Conservation (phyloP, 2,329 filamentous ascomycete species). For the Fusarium sp. region DNA sequence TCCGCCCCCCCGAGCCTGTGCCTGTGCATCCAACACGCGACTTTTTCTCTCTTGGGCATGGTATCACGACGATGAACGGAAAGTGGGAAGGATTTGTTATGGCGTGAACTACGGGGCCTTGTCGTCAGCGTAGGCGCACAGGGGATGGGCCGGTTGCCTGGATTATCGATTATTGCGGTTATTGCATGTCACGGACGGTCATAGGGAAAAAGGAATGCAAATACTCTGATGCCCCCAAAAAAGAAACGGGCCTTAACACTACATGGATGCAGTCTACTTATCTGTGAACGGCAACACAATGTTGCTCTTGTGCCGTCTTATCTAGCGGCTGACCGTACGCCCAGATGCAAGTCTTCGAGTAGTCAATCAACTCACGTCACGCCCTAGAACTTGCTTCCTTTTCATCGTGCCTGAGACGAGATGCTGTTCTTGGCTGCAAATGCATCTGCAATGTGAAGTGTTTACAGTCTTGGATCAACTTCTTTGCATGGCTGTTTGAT, state of each 20-base stretch:
- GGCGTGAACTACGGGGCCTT: slow-evolving; percentile 41
- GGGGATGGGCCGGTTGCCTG: slow-evolving; percentile 52
- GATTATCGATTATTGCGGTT: slow-evolving; percentile 56
- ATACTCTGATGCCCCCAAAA: slow-evolving; percentile 53
- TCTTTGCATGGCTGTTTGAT: background rate
- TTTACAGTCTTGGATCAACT: background rate
- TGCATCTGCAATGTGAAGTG: background rate
- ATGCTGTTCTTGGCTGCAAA: background rate
- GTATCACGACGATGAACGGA: slow-evolving; percentile 46
- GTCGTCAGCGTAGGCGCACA: slow-evolving; percentile 31
- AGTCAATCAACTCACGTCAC: slow-evolving; percentile 17
- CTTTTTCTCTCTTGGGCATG: slow-evolving; percentile 47
- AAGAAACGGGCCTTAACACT: slow-evolving; percentile 44
- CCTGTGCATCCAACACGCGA: slow-evolving; percentile 46
- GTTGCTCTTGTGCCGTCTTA: slow-evolving; percentile 1
- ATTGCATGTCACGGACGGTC: slow-evolving; percentile 62
- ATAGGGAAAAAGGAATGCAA: slow-evolving; percentile 62
- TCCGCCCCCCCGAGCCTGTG: slow-evolving; percentile 50
- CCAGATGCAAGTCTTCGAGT: slow-evolving; percentile 8
- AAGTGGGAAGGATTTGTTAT: slow-evolving; percentile 38
- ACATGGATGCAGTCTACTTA: slow-evolving; percentile 20
- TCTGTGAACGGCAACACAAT: slow-evolving; percentile 22
- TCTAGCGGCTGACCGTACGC: slow-evolving; percentile 1
- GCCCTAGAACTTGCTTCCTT: background rate
- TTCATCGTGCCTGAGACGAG: background rate